Base-by-base conservation (phyloP, 495 filamentous ascomycete species). In the Neurospora sublineolata region DNA sequence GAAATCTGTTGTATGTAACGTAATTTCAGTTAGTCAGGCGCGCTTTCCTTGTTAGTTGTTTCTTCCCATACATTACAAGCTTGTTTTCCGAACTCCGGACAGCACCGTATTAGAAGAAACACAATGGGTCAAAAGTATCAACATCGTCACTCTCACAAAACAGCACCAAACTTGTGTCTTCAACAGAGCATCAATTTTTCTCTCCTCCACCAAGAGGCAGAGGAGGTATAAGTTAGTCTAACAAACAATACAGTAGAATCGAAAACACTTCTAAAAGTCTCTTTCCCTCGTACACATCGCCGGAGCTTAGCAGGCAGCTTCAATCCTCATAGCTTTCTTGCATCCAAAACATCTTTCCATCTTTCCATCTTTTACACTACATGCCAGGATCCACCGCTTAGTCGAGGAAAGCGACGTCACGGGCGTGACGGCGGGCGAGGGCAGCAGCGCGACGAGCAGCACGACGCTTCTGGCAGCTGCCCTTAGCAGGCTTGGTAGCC, bases 371-470 rank as follows among this genome's bases (percentile, higher is more conserved):
- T 44, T 44, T 44, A 44, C 41, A 44, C n/a, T 20, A 44, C 9
- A 44, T 44, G 9, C n/a, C n/a, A 10, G 23, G 4, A 58, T 46
- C 9, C 18, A 68, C 33, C 52, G 37, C 70, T 72, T 72, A 72
- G 37, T 64, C 38, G 38, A 37, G 64, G 52, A 64, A 64, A 38
- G 37, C 64, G 5, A 72, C 64, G 23, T 72, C 27, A 30, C 64
- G 70, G 20, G 67, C 67, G 10, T 72, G 70, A 42, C 70, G 70
- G 64, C 70, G 70, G 27, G 38, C 64, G 33, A 72, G 64, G 27
- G 60, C 70, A 64, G 52, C 52, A 36, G 52, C 52, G 7, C 52
- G 52, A 64, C 27, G 27, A 64, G 52, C 52, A 33, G 52, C 52
- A 18, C 52, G 52, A 9, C 52, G 52, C 52, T 64, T 64, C 52